These are phyloP conservation scores for Fusarium heterosporum DNA, from an alignment of 2,329 filamentous ascomycete species.

Conservation along the genomic window DNA sequence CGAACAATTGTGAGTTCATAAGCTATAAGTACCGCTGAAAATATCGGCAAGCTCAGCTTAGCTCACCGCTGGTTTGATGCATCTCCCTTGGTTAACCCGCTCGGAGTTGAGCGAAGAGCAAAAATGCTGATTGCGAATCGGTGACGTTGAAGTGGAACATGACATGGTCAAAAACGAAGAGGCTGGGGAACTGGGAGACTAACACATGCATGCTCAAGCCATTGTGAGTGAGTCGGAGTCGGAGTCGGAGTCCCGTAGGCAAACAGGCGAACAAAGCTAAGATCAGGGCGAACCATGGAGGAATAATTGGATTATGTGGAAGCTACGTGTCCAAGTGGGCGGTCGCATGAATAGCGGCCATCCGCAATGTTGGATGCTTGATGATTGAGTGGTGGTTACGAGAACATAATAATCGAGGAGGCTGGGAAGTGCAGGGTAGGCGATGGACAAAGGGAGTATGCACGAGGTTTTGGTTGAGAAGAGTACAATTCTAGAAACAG, in stretches of 20 bases:
- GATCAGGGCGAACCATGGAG: background rate
- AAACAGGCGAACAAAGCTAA: background rate
- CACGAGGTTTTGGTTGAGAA: conserved; percentile 1
- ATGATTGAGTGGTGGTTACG: conserved; percentile 36
- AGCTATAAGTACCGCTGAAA: too few species aligned
- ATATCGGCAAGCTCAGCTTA: background rate
- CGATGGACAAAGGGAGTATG: conserved; percentile 15
- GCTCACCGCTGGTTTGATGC: conserved; percentile 30
- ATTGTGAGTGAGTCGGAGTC: conserved; percentile 17
- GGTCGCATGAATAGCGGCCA: conserved; percentile 46
- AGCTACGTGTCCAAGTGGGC: conserved; percentile 35
- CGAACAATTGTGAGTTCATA: too few species aligned
- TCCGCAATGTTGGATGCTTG: conserved; percentile 30
- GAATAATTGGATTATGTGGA: conserved; percentile 23
- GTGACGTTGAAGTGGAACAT: conserved; percentile 21
- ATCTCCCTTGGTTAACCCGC: background rate
- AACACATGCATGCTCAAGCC: conserved; percentile 2
- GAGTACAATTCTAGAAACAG: background rate
- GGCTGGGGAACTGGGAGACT: conserved; percentile 23
- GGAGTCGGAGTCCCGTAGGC: background rate
- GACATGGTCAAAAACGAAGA: conserved; percentile 11
- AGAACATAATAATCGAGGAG: conserved; percentile 40
- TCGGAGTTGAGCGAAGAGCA: conserved; percentile 12
- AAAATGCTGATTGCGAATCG: background rate
- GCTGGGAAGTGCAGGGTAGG: conserved; percentile 43